These are phyloP conservation scores for Kwoniella bestiolae DNA, from an alignment of 768 basidiomycete species.

Conservation along the genomic window DNA sequence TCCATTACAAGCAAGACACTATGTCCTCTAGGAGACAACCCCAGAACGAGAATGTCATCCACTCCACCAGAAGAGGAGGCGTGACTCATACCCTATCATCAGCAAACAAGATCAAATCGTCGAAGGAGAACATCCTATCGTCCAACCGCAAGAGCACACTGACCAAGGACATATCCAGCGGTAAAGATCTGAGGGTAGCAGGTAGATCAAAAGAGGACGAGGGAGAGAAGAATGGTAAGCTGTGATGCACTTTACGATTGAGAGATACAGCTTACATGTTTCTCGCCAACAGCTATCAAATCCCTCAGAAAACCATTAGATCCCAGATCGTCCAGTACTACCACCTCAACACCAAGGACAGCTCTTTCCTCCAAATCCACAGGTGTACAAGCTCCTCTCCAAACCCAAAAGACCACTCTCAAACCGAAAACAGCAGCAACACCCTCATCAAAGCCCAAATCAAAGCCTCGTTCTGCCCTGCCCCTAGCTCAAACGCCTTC, in stretches of 20 bases:
- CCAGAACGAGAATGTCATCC: slow-evolving; percentile 21
- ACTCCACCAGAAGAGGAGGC: background rate
- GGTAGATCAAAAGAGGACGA: background rate
- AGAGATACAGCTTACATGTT: background rate
- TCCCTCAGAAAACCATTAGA: background rate
- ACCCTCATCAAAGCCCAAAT: background rate
- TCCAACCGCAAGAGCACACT: background rate
- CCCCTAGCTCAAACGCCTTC: background rate
- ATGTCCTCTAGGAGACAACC: slow-evolving; percentile 20
- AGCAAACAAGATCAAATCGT: slow-evolving; percentile 6
- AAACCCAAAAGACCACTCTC: background rate
- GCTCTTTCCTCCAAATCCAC: background rate
- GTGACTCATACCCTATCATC: slow-evolving; percentile 1
- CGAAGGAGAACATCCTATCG: slow-evolving; percentile 17
- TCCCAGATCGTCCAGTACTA: background rate
- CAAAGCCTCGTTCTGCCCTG: background rate
- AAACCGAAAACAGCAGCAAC: background rate
- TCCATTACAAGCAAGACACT: background rate
- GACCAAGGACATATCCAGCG: background rate
- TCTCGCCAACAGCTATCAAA: background rate
- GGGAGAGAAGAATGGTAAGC: background rate
- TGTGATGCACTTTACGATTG: background rate
- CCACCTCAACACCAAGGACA: background rate
- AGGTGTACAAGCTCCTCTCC: fast-evolving
- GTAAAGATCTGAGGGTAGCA: background rate